These are phyloP conservation scores for Durio zibethinus DNA, from an alignment of 345 rosid genomes.

Conservation along the genomic window DNA sequence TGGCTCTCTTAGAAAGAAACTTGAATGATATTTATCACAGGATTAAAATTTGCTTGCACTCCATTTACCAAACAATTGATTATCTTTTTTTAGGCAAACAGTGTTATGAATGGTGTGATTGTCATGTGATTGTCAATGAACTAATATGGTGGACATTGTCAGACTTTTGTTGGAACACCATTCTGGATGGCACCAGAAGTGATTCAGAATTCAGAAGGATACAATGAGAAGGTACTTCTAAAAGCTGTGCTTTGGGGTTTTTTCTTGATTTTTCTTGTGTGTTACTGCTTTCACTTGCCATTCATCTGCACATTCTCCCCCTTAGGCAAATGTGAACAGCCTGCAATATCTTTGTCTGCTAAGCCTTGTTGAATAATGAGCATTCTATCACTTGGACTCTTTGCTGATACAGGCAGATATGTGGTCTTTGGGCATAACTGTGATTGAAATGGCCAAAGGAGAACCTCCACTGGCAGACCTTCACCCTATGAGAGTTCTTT, in stretches of 20 bases:
- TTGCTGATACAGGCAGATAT: slow-evolving; percentile 84
- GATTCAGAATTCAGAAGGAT: slow-evolving; percentile 97
- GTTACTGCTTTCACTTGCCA: slow-evolving; percentile 10
- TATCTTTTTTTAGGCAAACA: neutral
- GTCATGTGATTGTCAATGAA: slow-evolving; percentile 10
- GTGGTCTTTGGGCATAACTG: slow-evolving; percentile 98
- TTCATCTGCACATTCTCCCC: slow-evolving; percentile 5
- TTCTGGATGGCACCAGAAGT: slow-evolving; percentile 99
- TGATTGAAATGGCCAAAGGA: slow-evolving; percentile 99
- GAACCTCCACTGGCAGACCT: slow-evolving; percentile 99
- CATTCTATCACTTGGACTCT: slow-evolving; percentile 14
- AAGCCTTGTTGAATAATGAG: slow-evolving; percentile 6
- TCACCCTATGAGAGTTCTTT: slow-evolving; percentile 99
- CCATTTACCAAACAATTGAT: slow-evolving; percentile 3
- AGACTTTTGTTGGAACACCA: slow-evolving; percentile 99
- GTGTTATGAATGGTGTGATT: slow-evolving; percentile 9
- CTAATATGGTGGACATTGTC: slow-evolving; percentile 48
- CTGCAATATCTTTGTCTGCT: neutral
- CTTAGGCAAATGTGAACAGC: neutral
- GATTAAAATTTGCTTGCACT: slow-evolving; percentile 1
- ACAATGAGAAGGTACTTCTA: slow-evolving; percentile 81
- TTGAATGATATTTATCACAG: slow-evolving; percentile 4
- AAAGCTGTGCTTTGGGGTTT: neutral
- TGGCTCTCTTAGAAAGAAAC: neutral
- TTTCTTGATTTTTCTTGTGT: slow-evolving; percentile 17